phyloP scores from a whole-genome alignment of 805 yeast species.

The Metahyphopichia silvanorum region DNA sequence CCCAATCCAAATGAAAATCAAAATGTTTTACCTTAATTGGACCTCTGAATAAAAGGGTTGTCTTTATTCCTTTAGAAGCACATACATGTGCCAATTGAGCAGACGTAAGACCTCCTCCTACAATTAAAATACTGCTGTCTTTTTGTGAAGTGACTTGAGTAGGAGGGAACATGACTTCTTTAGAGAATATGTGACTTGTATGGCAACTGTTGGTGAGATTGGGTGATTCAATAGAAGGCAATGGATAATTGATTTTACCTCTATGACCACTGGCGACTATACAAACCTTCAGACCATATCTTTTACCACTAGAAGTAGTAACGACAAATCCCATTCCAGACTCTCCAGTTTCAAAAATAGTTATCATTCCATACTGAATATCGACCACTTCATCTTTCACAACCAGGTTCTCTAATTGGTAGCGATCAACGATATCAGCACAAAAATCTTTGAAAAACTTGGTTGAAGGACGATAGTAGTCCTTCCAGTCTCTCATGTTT shows the following conservation, averaged over 20 bases:
- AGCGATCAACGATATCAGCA: conserved; percentile 27
- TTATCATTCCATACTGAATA: conserved; percentile 25
- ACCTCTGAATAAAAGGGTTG: conserved; percentile 34
- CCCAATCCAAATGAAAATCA: conserved; percentile 49
- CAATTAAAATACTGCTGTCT: conserved; percentile 36
- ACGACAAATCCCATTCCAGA: conserved; percentile 30
- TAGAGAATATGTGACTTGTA: conserved; percentile 31
- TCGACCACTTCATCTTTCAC: conserved; percentile 29
- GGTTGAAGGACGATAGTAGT: conserved; percentile 43
- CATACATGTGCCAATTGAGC: conserved; percentile 44
- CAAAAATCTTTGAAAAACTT: conserved; percentile 38
- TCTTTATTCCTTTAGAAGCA: conserved; percentile 26
- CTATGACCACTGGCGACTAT: conserved; percentile 35
- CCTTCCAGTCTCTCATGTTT: conserved; percentile 42
- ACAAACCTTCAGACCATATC: conserved; percentile 31
- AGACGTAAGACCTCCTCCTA: conserved; percentile 47
- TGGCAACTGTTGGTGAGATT: conserved; percentile 28
- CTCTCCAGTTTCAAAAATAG: conserved; percentile 17
- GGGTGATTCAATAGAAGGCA: conserved; percentile 14
- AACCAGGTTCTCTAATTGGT: conserved; percentile 25
- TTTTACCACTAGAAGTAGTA: conserved; percentile 25
- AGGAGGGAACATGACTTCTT: conserved; percentile 18
- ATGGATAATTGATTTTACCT: conserved; percentile 32
- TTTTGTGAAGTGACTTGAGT: too few relatives aligned
- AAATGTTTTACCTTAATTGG: conserved; percentile 42